Base-by-base conservation (phyloP, 495 filamentous ascomycete genomes). In the Hypoxylon trugodes region DNA sequence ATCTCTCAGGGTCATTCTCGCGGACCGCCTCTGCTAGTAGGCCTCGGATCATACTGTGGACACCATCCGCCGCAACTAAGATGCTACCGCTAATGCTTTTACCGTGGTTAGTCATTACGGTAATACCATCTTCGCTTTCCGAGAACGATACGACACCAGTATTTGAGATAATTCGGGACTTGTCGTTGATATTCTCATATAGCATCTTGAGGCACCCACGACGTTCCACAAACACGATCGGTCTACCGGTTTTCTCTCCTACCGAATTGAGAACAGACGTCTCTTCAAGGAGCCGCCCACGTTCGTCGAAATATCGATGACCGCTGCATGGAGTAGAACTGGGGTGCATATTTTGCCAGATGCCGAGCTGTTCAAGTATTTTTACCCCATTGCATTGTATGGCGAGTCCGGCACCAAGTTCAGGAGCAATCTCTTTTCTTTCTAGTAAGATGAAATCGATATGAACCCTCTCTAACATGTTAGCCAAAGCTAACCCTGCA, bases 401-500 rank as follows among this genome's bases (percentile, higher is more conserved):
- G 18, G 42, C 55, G 21, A 71, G 71, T 4, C 57, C 69, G 0
- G 73, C 73, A 1, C 81, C 81, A 1, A 69, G 13, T n/a, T 77
- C 58, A 1, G 80, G 80, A 3, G 75, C 71, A 12, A 81, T 72
- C 3, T 78, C 71, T 1, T 65, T 41, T n/a, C 65, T 73, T 59
- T 84, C 82, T 0, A 85, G 69, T 0, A 85, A 25, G 12, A 82
- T 41, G 46, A 72, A 78, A 42, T 82, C 76, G 45, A 85, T 77
- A 9, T 66, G 61, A 2, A 66, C 71, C 13, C 61, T 57, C 2
- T 76, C 63, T 8, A 84, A 69, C n/a, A 56, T 63, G 28, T 77
- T 68, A 0, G 82, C 78, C 2, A 80, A 46, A 4, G 76, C 75
- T 1, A 85, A 47, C 0, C 82, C 81, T 10, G 71, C 66, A 10